These are phyloP conservation scores for Hebeloma cylindrosporum DNA, from an alignment of 768 basidiomycete genomes.

Conservation along the genomic window DNA sequence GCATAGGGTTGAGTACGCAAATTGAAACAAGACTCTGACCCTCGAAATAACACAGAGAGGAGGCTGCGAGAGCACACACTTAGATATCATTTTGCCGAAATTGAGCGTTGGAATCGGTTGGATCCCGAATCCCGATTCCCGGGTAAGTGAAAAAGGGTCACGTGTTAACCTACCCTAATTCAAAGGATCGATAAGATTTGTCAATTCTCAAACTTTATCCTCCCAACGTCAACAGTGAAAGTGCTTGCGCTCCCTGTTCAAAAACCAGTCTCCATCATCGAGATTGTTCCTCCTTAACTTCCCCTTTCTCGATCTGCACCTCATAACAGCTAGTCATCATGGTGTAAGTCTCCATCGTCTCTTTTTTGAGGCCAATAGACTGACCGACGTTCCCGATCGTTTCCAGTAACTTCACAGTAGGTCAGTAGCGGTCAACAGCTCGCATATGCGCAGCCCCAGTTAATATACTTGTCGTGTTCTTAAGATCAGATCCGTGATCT, in stretches of 20 bases:
- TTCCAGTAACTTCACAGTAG: slow-evolving; percentile 84
- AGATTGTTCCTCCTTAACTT: slow-evolving; percentile 26
- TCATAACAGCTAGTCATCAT: slow-evolving; percentile 60
- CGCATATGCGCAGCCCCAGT: slow-evolving; percentile 2
- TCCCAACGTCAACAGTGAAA: slow-evolving; percentile 38
- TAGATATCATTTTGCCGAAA: no score
- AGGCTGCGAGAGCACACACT: no score
- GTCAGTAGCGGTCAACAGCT: slow-evolving; percentile 42
- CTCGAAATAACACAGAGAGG: no score
- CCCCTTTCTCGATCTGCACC: slow-evolving; percentile 23
- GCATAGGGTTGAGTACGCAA: no score
- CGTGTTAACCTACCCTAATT: slow-evolving; percentile 39
- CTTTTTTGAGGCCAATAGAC: slow-evolving; percentile 14
- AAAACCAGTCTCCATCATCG: slow-evolving; percentile 31
- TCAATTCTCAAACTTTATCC: slow-evolving; percentile 38
- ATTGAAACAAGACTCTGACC: no score
- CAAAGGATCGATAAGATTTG: slow-evolving; percentile 42
- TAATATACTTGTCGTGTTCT: slow-evolving; percentile 14
- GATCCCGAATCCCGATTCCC: no score
- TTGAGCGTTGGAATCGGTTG: no score
- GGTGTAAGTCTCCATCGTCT: slow-evolving; percentile 64
- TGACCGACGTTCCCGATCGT: slow-evolving; percentile 33
- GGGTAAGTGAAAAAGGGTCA: slow-evolving; percentile 11
- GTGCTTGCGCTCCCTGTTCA: slow-evolving; percentile 32
- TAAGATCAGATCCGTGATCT: slow-evolving; percentile 83